Evolutionary conservation across 306 rosid species (phyloP).

Genomic region (Gynostemma pentaphyllum): DNA sequence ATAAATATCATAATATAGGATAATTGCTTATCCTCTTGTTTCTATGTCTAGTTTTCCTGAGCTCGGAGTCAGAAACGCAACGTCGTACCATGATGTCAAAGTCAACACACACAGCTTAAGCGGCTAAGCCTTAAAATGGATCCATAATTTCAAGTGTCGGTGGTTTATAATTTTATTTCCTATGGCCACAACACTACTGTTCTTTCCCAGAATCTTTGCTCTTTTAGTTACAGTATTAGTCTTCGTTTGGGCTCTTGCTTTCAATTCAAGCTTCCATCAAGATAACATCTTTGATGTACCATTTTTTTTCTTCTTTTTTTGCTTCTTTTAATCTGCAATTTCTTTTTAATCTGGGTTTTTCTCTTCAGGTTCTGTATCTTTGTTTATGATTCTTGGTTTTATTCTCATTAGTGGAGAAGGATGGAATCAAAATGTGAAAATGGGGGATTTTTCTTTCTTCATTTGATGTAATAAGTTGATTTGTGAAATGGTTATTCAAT

Average conservation of each 20-base stretch:
- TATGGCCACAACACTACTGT: constrained; percentile 40
- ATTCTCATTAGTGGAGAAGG: constrained; percentile 87
- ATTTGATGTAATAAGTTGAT: not conserved
- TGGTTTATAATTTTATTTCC: not conserved
- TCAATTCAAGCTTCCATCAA: constrained; percentile 58
- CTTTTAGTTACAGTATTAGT: constrained; percentile 46
- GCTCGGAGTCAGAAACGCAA: too few relatives aligned
- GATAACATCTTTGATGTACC: constrained; percentile 45
- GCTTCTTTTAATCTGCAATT: not conserved
- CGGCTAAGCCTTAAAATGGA: too few relatives aligned
- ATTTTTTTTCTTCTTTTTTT: not conserved
- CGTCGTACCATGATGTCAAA: too few relatives aligned
- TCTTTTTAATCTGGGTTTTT: not conserved
- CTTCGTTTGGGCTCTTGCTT: constrained; percentile 52
- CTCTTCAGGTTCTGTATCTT: constrained; percentile 66
- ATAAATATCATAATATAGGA: too few relatives aligned
- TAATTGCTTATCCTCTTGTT: too few relatives aligned
- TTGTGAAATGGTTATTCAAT: constrained; percentile 5
- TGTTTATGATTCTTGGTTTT: constrained; percentile 85
- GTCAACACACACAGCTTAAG: too few relatives aligned
- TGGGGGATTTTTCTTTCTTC: not conserved
- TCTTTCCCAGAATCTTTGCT: constrained; percentile 51
- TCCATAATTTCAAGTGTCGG: constrained; percentile 30
- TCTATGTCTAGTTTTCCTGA: too few relatives aligned
- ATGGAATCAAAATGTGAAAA: not conserved